A percentile compares a stretch with the other conserved stretches of the same genome.
Evolutionary conservation across 2,329 filamentous ascomycete genomes (phyloP).

Genomic region (Fusarium incarnatum): DNA sequence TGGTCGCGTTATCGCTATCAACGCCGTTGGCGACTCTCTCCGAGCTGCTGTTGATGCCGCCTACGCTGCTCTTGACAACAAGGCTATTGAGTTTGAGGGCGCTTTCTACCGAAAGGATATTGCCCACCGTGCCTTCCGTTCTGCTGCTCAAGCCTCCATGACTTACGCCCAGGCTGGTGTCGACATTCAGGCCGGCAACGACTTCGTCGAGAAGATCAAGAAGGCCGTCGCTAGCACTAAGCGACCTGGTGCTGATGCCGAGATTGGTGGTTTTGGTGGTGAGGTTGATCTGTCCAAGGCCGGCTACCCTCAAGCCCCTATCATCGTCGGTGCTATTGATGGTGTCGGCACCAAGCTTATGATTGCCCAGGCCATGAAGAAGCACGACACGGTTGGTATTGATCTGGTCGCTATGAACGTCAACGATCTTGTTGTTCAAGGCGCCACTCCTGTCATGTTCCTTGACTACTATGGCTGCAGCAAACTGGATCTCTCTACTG

Average conservation of each 20-base stretch:
- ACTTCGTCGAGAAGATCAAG: conserved; percentile 93
- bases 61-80: conserved; percentile 81
- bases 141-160: conserved; percentile 64
- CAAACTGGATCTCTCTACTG: conserved; percentile 80
- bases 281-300: conserved; percentile 70
- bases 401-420: conserved; percentile 99
- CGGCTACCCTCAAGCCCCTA: conserved; percentile 79
- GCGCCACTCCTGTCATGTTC: conserved; percentile 94
- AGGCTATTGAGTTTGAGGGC: conserved; percentile 79
- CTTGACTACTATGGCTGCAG: conserved; percentile 98
- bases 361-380: conserved; percentile 88
- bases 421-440: conserved; percentile 96
- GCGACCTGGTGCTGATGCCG: conserved; percentile 87
- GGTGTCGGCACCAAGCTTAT: conserved; percentile 97
- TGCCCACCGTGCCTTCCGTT: conserved; percentile 77
- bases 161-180: conserved; percentile 96
- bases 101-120: conserved; percentile 97
- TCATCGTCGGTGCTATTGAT: conserved; percentile 93
- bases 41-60: conserved; percentile 86
- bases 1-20: conserved; percentile 94
- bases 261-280: conserved; percentile 96
- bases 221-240: conserved; percentile 85
- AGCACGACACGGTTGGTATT: conserved; percentile 95
- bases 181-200: conserved; percentile 93
- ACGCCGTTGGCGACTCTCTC: conserved; percentile 77